Evolutionary conservation across 768 basidiomycete genomes (phyloP), one percentile per base, ranked within the genome.

Genomic region (Naematelia encephala): DNA sequence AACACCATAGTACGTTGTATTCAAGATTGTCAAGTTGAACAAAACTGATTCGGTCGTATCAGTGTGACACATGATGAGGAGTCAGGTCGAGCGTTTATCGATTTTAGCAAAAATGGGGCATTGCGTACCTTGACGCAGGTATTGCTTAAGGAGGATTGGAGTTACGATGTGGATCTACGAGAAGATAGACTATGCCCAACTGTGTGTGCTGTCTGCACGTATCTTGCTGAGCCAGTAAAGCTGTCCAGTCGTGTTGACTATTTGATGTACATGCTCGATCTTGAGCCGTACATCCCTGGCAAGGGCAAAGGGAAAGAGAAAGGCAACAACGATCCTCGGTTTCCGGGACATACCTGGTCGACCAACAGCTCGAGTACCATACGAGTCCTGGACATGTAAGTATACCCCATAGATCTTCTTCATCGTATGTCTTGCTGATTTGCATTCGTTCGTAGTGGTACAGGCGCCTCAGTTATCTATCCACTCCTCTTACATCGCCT

Each of bases 401-500:
- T 51, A 26, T 12, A 47, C 26, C 54, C 12, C 4, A 47, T 4
- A 1, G 26, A 1, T 13, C 47, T 28, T 27, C 25, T 54, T 43
- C 50, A 1, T 53, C 30, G 25, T 25, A 39, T 29, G 11, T 26
- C 26, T 21, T n/a, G 29, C n/a, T 16, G 39, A 47, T 22, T 50
- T 30, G 43, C 21, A 42, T 16, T 5, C 53, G 16, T 22, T 26
- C 21, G 28, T 62, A 90, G 91, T 39, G 94, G 94, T 21, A 94
- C 92, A 5, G 94, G 94, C 0, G 86, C 91, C 5, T 89, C 89
- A 0, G 88, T 85, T 0, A 90, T 98, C 56, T 98, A 96, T 64
- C 87, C 93, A 0, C 80, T 97, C 1, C 80, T 98, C 16, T 22
- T 43, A 4, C 44, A 51, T 34, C 25, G 39, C n/a, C 44, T 57